Base-by-base conservation (phyloP, 164 flowering plant genomes). In the Sedum album region DNA sequence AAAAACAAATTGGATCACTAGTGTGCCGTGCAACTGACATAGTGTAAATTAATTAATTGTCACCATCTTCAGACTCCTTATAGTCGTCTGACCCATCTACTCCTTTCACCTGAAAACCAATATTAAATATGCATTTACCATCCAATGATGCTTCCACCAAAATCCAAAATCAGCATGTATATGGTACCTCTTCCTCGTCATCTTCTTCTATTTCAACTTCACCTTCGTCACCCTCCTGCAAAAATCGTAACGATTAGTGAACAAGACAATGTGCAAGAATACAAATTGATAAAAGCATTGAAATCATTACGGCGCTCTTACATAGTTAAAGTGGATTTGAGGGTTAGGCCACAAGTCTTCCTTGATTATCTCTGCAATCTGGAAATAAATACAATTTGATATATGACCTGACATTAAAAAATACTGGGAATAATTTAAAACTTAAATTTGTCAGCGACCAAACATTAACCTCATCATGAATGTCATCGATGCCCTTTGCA, bases 311-410 rank as follows among this genome's bases (percentile, higher is more conserved):
- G 23, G 53, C 21, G 18, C 2, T 48, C 60, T 77, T 78, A 92
- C 98, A 80, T 81, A 82, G 78, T 85, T 88, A 73, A 88, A 90
- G 70, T 87, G 86, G 33, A 76, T 79, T 63, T 88, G 85, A 44
- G 98, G 98, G 72, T 93, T 87, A 57, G 93, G 38, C 65, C 65
- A 61, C 65, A 62, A 62, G 39, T 62, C 41, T 62, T 31, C 66
- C 66, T 62, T 36, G 57, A 51, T 51, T n/a, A 30, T 61, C 65
- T 61, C 21, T 0, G 65, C 38, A 61, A 25, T 61, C 65, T 30
- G n/a, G n/a, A n/a, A 14, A 31, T 14, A 61, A 30, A 18, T 10
- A 8, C 23, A 62, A 9, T 15, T 36, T 18, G 11, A 15, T 14
- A 61, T 31, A 9, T 61, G n/a, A n/a, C n/a, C n/a, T n/a, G n/a